These are phyloP conservation scores for Furcasterigmium sp. DNA, from an alignment of 2,329 filamentous ascomycete species.

Conservation along the genomic window DNA sequence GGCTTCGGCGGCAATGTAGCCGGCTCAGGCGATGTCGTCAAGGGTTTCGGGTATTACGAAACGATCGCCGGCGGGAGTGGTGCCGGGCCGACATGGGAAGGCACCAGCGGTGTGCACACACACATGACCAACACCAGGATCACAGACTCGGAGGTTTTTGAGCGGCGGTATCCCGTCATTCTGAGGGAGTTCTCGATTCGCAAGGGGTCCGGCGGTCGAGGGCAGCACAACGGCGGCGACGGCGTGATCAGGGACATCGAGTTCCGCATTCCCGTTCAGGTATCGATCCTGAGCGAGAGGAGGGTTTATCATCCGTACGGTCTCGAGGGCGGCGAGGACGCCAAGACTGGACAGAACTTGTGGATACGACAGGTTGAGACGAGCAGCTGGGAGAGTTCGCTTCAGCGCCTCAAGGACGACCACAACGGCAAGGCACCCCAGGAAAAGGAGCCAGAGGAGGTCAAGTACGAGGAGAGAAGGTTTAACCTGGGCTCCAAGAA, in stretches of 20 bases:
- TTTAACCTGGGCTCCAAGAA: slow-evolving; percentile 79
- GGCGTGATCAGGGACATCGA: slow-evolving; percentile 75
- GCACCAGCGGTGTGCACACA: slow-evolving; percentile 37
- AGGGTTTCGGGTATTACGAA: slow-evolving; percentile 49
- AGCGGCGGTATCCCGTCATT: slow-evolving; percentile 61
- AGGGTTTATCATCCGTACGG: slow-evolving; percentile 77
- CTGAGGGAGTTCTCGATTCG: slow-evolving; percentile 66
- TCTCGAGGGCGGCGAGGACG: slow-evolving; percentile 76
- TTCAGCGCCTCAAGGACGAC: slow-evolving; percentile 29
- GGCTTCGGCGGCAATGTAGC: slow-evolving; percentile 46
- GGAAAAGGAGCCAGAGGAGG: slow-evolving; percentile 19
- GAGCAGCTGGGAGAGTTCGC: slow-evolving; percentile 41
- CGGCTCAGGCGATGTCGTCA: slow-evolving; percentile 20
- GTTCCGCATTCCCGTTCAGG: slow-evolving; percentile 70
- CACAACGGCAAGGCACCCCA: slow-evolving; percentile 9
- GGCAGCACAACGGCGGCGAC: slow-evolving; percentile 65
- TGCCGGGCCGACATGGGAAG: slow-evolving; percentile 53
- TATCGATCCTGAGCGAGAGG: slow-evolving; percentile 71
- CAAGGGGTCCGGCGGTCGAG: slow-evolving; percentile 56
- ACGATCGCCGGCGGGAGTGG: slow-evolving; percentile 62
- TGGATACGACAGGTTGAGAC: slow-evolving; percentile 75
- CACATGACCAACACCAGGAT: slow-evolving; percentile 77
- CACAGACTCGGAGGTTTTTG: slow-evolving; percentile 44
- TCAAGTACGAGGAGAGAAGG: slow-evolving; percentile 51
- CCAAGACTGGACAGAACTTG: slow-evolving; percentile 72